Evolutionary conservation across 495 filamentous ascomycete genomes (phyloP).

Genomic region (Trichoderma orchidacearum): DNA sequence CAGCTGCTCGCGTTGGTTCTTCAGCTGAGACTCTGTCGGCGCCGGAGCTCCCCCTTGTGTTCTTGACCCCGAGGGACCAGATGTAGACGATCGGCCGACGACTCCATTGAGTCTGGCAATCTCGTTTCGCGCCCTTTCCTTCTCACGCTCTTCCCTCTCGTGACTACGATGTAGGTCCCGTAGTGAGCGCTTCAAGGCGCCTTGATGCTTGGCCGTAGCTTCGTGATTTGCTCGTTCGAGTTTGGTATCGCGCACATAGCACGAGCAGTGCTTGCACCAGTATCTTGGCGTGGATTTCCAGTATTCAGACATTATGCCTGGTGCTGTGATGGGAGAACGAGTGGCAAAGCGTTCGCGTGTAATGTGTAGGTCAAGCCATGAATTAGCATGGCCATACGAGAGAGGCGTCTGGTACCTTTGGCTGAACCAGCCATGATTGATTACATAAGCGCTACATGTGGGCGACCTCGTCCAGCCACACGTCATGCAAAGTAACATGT

Average conservation of each 20-base stretch:
- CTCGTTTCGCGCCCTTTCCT: slow-evolving; percentile 70
- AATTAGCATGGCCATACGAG: background rate
- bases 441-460: too few species aligned
- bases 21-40: slow-evolving; percentile 52
- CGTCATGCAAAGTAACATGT: too few species aligned
- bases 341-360: background rate
- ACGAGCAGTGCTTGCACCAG: slow-evolving; percentile 96
- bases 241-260: slow-evolving; percentile 82
- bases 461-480: too few species aligned
- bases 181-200: slow-evolving; percentile 76
- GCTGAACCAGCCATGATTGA: too few species aligned
- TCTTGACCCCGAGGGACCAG: slow-evolving; percentile 8
- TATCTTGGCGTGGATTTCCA: slow-evolving; percentile 97
- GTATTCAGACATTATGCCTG: slow-evolving; percentile 71
- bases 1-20: slow-evolving; percentile 74
- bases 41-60: slow-evolving; percentile 4
- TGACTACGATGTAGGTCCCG: slow-evolving; percentile 73
- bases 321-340: background rate
- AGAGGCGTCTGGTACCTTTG: too few species aligned
- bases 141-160: slow-evolving; percentile 63
- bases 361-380: background rate
- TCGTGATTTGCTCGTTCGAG: slow-evolving; percentile 87
- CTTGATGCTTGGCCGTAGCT: slow-evolving; percentile 76
- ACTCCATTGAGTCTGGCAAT: slow-evolving; percentile 76
- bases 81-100: slow-evolving; percentile 29